Evolutionary conservation across 1,284 basidiomycete genomes (phyloP).

Genomic region (Neotropicomus parvogracilis): DNA sequence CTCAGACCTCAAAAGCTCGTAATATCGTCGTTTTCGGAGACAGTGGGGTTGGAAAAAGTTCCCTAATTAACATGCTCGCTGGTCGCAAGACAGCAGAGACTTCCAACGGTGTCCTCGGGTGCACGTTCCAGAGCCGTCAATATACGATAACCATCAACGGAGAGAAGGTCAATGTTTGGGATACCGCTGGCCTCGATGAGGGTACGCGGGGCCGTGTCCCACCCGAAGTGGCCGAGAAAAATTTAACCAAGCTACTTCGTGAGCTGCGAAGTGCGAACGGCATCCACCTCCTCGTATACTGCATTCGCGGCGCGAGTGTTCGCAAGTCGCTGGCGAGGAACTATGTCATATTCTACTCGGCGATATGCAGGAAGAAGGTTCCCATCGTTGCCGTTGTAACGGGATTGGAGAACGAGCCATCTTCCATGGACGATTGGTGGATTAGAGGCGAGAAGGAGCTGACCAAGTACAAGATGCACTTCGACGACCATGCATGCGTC

Average conservation of each 20-base stretch:
- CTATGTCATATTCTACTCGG: conserved; percentile 31
- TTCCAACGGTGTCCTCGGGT: conserved; percentile 28
- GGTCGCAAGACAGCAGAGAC: conserved; percentile 25
- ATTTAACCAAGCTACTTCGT: conserved; percentile 24
- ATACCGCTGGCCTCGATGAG: conserved; percentile 31
- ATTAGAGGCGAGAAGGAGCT: conserved; percentile 25
- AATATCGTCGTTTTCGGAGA: conserved; percentile 33
- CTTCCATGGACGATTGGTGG: conserved; percentile 36
- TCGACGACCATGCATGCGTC: conserved; percentile 32
- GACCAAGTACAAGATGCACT: conserved; percentile 27
- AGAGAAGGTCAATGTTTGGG: conserved; percentile 29
- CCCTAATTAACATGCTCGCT: conserved; percentile 31
- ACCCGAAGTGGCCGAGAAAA: conserved; percentile 25
- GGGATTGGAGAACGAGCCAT: conserved; percentile 30
- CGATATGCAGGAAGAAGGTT: conserved; percentile 30
- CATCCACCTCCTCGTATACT: conserved; percentile 34
- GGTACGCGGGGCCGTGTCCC: conserved; percentile 26
- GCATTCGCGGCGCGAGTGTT: conserved; percentile 30
- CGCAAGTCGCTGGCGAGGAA: conserved; percentile 28
- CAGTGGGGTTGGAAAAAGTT: conserved; percentile 35
- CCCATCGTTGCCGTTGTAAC: conserved; percentile 34
- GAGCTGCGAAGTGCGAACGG: conserved; percentile 27
- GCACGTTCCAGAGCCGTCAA: conserved; percentile 27
- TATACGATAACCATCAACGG: conserved; percentile 18
- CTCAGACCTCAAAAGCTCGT: conserved; percentile 9